Evolutionary conservation across 1,139 yeast genomes (phyloP).

Genomic region (Suhomyces maxii): DNA sequence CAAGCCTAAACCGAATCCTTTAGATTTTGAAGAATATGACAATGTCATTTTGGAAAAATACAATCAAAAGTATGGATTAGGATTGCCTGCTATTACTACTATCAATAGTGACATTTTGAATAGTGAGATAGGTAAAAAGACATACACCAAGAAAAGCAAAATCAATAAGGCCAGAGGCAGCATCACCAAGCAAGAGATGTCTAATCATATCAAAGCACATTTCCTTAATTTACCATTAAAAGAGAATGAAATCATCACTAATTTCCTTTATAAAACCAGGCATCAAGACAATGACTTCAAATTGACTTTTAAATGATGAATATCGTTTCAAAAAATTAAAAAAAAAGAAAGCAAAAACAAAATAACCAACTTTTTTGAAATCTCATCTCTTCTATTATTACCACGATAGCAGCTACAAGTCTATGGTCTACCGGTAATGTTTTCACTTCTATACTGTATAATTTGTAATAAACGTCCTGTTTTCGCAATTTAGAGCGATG

Average conservation of each 20-base stretch:
- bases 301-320: conserved; percentile 29
- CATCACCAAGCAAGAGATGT: conserved; percentile 55
- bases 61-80: conserved; percentile 49
- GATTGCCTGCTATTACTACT: conserved; percentile 53
- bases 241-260: conserved; percentile 78
- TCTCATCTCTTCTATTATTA: background rate
- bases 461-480: background rate
- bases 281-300: conserved; percentile 57
- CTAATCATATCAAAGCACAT: conserved; percentile 59
- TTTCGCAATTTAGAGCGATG: background rate
- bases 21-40: conserved; percentile 62
- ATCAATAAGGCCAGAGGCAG: conserved; percentile 26
- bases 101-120: conserved; percentile 61
- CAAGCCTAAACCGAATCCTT: conserved; percentile 45
- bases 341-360: background rate
- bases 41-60: conserved; percentile 58
- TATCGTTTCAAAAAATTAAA: too few relatives aligned
- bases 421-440: background rate
- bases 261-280: conserved; percentile 72
- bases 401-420: background rate
- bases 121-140: conserved; percentile 65
- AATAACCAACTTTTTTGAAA: background rate
- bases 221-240: conserved; percentile 60
- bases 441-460: background rate
- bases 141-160: conserved; percentile 42